Base-by-base conservation (phyloP, 345 rosid genomes). In the Rubroshorea leprosula region DNA sequence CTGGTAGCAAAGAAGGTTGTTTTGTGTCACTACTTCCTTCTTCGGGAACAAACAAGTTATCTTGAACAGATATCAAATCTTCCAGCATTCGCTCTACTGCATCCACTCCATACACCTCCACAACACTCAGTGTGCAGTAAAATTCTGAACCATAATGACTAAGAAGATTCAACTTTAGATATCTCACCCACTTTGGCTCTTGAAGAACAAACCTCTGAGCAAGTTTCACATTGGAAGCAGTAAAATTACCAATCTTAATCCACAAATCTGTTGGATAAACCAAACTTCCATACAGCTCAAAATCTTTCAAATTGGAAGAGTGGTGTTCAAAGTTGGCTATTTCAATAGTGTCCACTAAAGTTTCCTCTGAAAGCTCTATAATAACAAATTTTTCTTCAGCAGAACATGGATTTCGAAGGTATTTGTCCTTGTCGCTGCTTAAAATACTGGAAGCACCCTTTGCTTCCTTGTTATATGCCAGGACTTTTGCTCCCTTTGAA, bases 11-110 rank as follows among this genome's bases (percentile, higher is more conserved):
- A 21, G 83, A 27, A 24, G 38, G 15, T 52, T 62, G 70, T 74
- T 81, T 79, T 55, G 58, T 67, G 50, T 70, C 78, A 62, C 60
- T 72, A 48, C 57, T 60, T 23, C 71, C 84, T 49, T 76, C 84
- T 22, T 73, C 75, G 2, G 72, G 49, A 20, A 58, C 69, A 62
- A 74, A 76, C 31, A 73, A 14, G 12, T 72, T 75, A 55, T 76
- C 85, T 61, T 85, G 86, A 58, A 67, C 78, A 23, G 84, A 75
- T 49, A 94, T 82, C 81, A 90, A 74, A 81, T 94, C 99, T 68
- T 85, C 97, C 57, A 94, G 75, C 97, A 90, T 85, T 68, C 84
- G 46, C 71, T 94, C 99, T 59, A 90, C 92, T 14, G 97, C 96
- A 76, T 94, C 97, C 43, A 94, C 97, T 61, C 99, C 97, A 47